Conservation (phyloP, 805 yeast genomes). For the Suhomyces emberorum region DNA sequence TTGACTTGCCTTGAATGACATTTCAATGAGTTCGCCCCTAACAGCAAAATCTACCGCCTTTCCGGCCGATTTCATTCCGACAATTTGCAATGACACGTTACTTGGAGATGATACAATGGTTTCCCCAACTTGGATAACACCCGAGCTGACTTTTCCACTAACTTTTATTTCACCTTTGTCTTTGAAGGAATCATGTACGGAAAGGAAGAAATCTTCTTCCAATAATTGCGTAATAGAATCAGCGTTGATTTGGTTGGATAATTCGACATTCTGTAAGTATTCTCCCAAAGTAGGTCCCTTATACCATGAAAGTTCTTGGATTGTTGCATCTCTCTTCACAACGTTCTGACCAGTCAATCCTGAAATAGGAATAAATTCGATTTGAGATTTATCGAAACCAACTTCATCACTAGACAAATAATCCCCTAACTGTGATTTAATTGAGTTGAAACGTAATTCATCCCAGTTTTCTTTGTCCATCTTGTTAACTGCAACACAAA, state of each 20-base stretch:
- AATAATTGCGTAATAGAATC: slow-evolving; percentile 16
- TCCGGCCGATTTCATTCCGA: slow-evolving; percentile 30
- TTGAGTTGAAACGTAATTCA: slow-evolving; percentile 48
- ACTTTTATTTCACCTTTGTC: slow-evolving; percentile 48
- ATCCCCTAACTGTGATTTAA: slow-evolving; percentile 45
- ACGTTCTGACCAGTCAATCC: slow-evolving; percentile 70
- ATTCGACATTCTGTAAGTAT: slow-evolving; percentile 32
- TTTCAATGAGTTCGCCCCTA: slow-evolving; percentile 61
- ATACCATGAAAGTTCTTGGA: slow-evolving; percentile 45
- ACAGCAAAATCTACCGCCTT: slow-evolving; percentile 47
- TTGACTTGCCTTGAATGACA: slow-evolving; percentile 43
- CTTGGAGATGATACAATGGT: slow-evolving; percentile 56
- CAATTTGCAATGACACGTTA: slow-evolving; percentile 42
- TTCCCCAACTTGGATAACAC: slow-evolving; percentile 70
- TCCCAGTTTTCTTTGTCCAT: slow-evolving; percentile 64
- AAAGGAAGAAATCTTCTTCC: slow-evolving; percentile 50
- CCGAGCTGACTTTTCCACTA: slow-evolving; percentile 65
- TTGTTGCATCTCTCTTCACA: slow-evolving; percentile 34
- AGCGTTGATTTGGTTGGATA: slow-evolving; percentile 13
- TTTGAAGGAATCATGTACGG: slow-evolving; percentile 60
- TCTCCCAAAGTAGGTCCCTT: slow-evolving; percentile 42
- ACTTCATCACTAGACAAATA: slow-evolving; percentile 50
- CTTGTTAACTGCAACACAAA: slow-evolving; percentile 67
- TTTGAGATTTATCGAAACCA: slow-evolving; percentile 42
- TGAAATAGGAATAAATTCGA: slow-evolving; percentile 62